Evolutionary conservation across 208 protist species (phyloP), one percentile per base, ranked within the genome.

Genomic region (Naegleria fowleri): DNA sequence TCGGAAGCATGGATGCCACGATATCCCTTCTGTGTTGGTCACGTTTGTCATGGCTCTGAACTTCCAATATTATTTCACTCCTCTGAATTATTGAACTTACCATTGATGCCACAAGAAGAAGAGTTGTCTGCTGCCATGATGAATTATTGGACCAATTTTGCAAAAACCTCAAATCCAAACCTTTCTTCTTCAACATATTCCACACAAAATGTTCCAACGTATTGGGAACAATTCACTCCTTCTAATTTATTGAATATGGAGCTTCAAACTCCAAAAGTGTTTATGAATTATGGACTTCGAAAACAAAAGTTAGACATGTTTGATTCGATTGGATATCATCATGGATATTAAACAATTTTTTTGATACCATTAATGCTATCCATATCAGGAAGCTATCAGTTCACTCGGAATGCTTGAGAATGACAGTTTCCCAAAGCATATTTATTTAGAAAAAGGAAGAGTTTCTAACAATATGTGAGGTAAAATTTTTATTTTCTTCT

Each of bases 81-180:
- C 38, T 22, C 48, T 15, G 19, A 75, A 75, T 75, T 75, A n/a
- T n/a, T 75, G 58, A 75, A 75, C 16, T n/a, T 75, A 75, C 58
- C 13, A 75, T n/a, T 75, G 11, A 87, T 15, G 13, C 11, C 16
- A 51, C 9, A 88, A 39, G 85, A 88, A 58, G 19, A 19, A 39
- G 29, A 19, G 19, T 59, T 59, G 22, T 59, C 43, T 25, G 36
- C n/a, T 38, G 3, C 11, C 7, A 88, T 88, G 41, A 59, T 88
- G 5, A 5, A 25, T 39, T 88, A 88, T 88, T 88, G 41, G 40
- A 59, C 85, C 0, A 88, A 88, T 58, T 88, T 88, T 88, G 41
- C 22, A n/a, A 13, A 88, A 25, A 52, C 83, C 52, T 33, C 38
- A 51, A 33, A 41, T 52, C 83, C 83, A 87, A 88, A 88, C 38